A percentile compares a stretch with the other conserved stretches of the same genome.
phyloP scores from a whole-genome alignment of 352 stramenopile species.

The Phytophthora sp. region DNA sequence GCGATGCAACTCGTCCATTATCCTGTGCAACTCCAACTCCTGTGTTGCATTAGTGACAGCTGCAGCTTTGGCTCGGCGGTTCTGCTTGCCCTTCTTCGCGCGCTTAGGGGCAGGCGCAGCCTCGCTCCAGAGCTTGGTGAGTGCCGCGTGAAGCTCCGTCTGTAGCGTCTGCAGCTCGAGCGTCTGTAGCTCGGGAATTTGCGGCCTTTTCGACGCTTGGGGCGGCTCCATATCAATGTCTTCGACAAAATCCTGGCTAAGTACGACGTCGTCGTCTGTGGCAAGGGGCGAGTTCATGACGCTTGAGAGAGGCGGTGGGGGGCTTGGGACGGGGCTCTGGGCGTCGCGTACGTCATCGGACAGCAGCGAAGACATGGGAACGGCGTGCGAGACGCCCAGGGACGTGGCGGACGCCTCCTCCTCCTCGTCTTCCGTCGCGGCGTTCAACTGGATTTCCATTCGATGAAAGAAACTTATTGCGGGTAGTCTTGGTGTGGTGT shows the following conservation, averaged over 20 bases:
- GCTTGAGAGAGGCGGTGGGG: constrained; percentile 45
- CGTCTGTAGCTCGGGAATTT: constrained; percentile 28
- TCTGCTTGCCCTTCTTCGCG: constrained; percentile 71
- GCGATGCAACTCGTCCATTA: constrained; percentile 46
- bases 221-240: constrained; percentile 35
- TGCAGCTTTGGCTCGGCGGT: constrained; percentile 26
- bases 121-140: constrained; percentile 45
- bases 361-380: constrained; percentile 56
- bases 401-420: too few relatives aligned
- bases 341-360: constrained; percentile 36
- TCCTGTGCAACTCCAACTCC: constrained; percentile 43
- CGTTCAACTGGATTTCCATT: too few relatives aligned
- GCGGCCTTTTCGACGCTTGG: constrained; percentile 14
- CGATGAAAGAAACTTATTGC: too few relatives aligned
- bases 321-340: not conserved
- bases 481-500: too few relatives aligned
- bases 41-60: constrained; percentile 11
- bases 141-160: constrained; percentile 40
- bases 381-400: too few relatives aligned
- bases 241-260: constrained; percentile 17
- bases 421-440: too few relatives aligned
- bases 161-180: constrained; percentile 52
- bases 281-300: constrained; percentile 68
- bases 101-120: constrained; percentile 51
- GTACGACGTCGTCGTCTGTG: constrained; percentile 34